Conservation (phyloP, 1,284 basidiomycete genomes). For the Ceraceosorus bombacis region DNA sequence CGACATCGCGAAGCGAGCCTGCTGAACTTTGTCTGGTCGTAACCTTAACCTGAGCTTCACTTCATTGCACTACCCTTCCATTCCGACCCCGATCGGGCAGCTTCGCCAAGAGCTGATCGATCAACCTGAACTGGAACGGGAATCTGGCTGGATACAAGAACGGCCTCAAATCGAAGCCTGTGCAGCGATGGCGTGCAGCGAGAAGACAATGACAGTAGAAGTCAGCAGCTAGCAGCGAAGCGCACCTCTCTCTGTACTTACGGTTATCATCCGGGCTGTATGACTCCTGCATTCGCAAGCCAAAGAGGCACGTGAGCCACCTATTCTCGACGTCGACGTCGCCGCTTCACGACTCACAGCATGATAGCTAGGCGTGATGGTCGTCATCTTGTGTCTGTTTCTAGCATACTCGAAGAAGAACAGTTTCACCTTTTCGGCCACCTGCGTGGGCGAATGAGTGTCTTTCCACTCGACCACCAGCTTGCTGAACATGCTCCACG, state of each 20-base stretch:
- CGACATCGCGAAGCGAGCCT: no score
- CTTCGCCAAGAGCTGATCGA: slow-evolving; percentile 63
- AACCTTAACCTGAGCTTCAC: no score
- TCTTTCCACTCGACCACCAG: slow-evolving; percentile 74
- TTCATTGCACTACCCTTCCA: no score
- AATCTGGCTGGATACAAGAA: slow-evolving; percentile 92
- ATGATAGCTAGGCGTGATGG: slow-evolving; percentile 90
- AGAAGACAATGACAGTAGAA: slow-evolving; percentile 5
- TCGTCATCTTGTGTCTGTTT: slow-evolving; percentile 99
- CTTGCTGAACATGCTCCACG: slow-evolving; percentile 92
- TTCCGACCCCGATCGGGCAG: not conserved
- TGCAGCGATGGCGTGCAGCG: not conserved
- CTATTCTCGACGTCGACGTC: not conserved
- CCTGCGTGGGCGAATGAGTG: slow-evolving; percentile 53
- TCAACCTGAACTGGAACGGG: slow-evolving; percentile 91
- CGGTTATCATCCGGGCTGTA: slow-evolving; percentile 96
- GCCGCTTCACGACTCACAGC: slow-evolving; percentile 55
- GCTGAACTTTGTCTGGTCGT: no score
- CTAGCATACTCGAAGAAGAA: slow-evolving; percentile 97
- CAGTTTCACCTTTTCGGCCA: slow-evolving; percentile 91
- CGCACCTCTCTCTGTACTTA: slow-evolving; percentile 49
- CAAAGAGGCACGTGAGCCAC: slow-evolving; percentile 1
- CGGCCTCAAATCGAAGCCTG: slow-evolving; percentile 88
- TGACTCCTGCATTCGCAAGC: slow-evolving; percentile 60
- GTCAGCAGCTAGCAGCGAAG: slow-evolving; percentile 8